Evolutionary conservation across 2,329 filamentous ascomycete genomes (phyloP), one percentile per base, ranked within the genome.

Genomic region (Neonectria ditissima): DNA sequence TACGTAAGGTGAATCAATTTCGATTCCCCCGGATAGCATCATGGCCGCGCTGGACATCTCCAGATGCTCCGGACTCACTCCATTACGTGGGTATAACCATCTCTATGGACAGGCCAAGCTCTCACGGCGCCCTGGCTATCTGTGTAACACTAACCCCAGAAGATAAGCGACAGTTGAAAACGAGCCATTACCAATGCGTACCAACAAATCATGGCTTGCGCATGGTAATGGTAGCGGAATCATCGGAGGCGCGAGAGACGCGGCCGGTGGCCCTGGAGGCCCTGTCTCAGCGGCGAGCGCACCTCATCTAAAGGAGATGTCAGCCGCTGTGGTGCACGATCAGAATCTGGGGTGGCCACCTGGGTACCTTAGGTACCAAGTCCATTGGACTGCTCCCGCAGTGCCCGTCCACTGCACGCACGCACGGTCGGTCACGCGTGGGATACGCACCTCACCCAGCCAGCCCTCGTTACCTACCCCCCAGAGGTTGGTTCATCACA

Each of bases 271-370:
- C 52, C 53, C 45, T 65, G 26, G 41, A 37, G 58, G 65, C 52
- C 53, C 45, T 65, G 66, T 63, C 58, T 63, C 52, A 47, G 62
- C 53, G 48, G 37, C 34, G 50, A 51, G 34, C 54, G 59, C 55
- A 52, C 55, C 10, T 54, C 47, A 62, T 59, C 65, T 65, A 62
- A 67, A 62, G 53, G 58, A 71, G 55, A 63, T 65, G 62, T 66
- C 69, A 71, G 67, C 71, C 69, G 65, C 60, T 70, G 70, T 74
- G 72, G 72, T 62, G 67, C 67, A 61, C 48, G 53, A 62, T 55
- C 50, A 66, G 65, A 73, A 68, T 69, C 69, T 32, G 68, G 71
- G 71, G 66, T 63, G 65, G 41, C 44, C 47, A 47, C 43, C n/a
- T n/a, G n/a, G n/a, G n/a, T n/a, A n/a, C n/a, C n/a, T n/a, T n/a